A percentile compares a stretch with the other conserved stretches of the same genome.
These are phyloP conservation scores for Zygoascus biomembranicola DNA, from an alignment of 805 yeast genomes.

Conservation along the genomic window DNA sequence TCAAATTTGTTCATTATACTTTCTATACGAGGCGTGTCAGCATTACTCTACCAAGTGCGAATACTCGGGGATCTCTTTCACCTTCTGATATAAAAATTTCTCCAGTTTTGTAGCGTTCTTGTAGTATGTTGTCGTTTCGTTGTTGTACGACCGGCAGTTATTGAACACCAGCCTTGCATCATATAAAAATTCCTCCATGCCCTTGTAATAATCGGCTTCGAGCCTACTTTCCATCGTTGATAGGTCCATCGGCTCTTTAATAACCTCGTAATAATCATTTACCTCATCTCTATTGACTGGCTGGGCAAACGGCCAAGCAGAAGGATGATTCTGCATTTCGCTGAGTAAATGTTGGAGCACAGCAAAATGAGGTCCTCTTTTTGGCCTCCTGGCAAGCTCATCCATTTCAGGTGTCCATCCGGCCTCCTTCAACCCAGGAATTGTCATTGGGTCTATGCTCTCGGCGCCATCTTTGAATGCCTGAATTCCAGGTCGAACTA, in stretches of 20 bases:
- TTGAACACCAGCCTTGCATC: constrained; percentile 81
- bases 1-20: background rate
- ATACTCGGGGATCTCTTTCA: constrained; percentile 89
- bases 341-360: constrained; percentile 82
- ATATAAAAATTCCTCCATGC: constrained; percentile 84
- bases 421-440: constrained; percentile 87
- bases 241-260: constrained; percentile 96
- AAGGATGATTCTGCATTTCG: constrained; percentile 88
- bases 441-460: constrained; percentile 62
- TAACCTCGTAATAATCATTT: constrained; percentile 91
- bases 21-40: no score
- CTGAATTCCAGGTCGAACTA: constrained; percentile 73
- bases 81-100: constrained; percentile 72
- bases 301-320: constrained; percentile 95
- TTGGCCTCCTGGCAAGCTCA: constrained; percentile 88
- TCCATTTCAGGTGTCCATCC: constrained; percentile 99
- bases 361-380: constrained; percentile 89
- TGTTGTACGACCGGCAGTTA: constrained; percentile 88
- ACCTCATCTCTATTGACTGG: constrained; percentile 94
- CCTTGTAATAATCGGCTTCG: constrained; percentile 84
- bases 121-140: constrained; percentile 89
- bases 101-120: constrained; percentile 93
- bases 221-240: constrained; percentile 91
- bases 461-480: constrained; percentile 45
- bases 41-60: constrained; percentile 57